Evolutionary conservation across 768 basidiomycete species (phyloP).

Genomic region (Serendipita sp.): DNA sequence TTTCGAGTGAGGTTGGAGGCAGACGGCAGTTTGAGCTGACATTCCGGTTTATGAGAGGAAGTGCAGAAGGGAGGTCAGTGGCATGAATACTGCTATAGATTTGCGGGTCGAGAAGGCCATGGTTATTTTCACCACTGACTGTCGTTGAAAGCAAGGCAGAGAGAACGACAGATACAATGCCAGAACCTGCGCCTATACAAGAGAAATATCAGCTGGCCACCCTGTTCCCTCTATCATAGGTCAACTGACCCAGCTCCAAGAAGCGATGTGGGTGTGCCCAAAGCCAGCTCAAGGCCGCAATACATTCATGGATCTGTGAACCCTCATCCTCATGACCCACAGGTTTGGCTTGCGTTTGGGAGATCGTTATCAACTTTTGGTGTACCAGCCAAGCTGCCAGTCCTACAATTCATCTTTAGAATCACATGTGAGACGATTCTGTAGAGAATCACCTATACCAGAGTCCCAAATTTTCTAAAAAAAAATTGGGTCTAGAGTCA

Average conservation of each 20-base stretch:
- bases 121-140: constrained; percentile 10
- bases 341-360: no score
- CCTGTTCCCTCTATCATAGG: not conserved
- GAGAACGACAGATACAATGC: constrained; percentile 56
- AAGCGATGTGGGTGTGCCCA: constrained; percentile 19
- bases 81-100: constrained; percentile 26
- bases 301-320: no score
- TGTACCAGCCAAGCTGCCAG: no score
- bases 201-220: not conserved
- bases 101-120: constrained; percentile 13
- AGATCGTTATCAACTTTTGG: no score
- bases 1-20: constrained; percentile 16
- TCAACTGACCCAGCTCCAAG: constrained; percentile 50
- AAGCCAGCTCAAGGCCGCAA: not conserved
- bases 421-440: not conserved
- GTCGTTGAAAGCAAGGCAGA: constrained; percentile 33
- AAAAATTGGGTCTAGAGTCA: not conserved
- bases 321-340: no score
- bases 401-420: no score
- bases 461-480: constrained; percentile 93
- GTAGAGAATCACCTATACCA: constrained; percentile 40
- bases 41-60: constrained; percentile 62
- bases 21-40: constrained; percentile 28
- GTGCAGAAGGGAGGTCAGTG: constrained; percentile 66
- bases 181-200: constrained; percentile 60